Conservation (phyloP, 73 alveolate species). For the Blepharisma stoltei region DNA sequence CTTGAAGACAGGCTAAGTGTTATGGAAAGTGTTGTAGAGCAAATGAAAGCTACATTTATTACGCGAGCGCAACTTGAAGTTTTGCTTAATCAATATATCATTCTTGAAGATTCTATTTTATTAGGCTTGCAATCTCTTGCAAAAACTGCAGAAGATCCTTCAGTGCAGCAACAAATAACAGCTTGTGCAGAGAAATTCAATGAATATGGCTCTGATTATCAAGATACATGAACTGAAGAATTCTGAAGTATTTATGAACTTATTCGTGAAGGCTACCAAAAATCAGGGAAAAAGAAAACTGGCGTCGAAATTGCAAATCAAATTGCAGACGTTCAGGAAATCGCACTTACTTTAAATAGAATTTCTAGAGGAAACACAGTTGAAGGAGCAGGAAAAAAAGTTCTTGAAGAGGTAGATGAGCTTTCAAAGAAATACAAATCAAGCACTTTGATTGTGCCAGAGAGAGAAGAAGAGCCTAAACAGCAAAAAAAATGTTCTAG, state of each 20-base stretch:
- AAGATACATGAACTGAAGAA: constrained; percentile 23
- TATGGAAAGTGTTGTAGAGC: constrained; percentile 21
- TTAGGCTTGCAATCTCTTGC: background rate
- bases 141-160: background rate
- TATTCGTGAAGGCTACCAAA: background rate
- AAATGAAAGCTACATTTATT: background rate
- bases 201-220: constrained; percentile 22
- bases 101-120: constrained; percentile 24
- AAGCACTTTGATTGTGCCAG: background rate
- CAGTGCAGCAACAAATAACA: constrained; percentile 11
- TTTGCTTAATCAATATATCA: background rate
- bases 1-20: background rate
- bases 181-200: constrained; percentile 22
- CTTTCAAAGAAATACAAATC: constrained; percentile 12
- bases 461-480: background rate
- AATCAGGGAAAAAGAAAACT: background rate
- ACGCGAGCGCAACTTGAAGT: background rate
- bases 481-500: constrained; percentile 14
- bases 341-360: constrained; percentile 5
- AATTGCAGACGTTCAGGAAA: background rate
- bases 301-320: background rate
- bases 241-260: background rate
- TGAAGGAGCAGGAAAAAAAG: constrained; percentile 10
- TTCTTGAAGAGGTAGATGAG: constrained; percentile 9
- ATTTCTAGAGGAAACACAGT: background rate